Evolutionary conservation across 768 basidiomycete genomes (phyloP), one percentile per base, ranked within the genome.

Genomic region (Dioszegia hungarica): DNA sequence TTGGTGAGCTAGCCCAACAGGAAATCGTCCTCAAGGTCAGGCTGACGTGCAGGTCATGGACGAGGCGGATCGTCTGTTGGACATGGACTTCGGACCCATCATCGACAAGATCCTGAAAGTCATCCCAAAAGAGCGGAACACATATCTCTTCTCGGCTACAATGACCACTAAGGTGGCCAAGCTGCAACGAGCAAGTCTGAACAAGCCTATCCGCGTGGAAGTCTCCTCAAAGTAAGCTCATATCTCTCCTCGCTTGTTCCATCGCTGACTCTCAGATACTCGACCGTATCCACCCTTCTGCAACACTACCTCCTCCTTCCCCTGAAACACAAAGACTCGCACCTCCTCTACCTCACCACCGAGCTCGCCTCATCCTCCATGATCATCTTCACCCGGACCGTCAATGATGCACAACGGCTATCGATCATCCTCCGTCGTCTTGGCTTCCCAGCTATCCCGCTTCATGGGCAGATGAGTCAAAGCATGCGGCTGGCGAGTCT

Each of bases 111-210:
- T 99, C 68, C 82, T 99, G 33, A 94, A 93, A 77, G 84, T 90
- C 36, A 86, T 99, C 61, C 95, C 94, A 20, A 89, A 85, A 69
- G 93, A 97, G 66, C 84, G 95, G 11, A 89, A 87, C 28, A 99
- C 95, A 2, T 97, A 91, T 72, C 82, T 99, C 1, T 99, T 92
- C 79, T 97, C 94, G 12, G 95, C 94, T 5, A 98, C 94, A 20
- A 98, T 99, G 94, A 94, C 95, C 11, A 91, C 90, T 14, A 98
- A 97, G 78, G 91, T 99, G 3, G 90, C 89, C 11, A 97, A 97
- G 77, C 80, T 99, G 11, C 94, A 98, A 74, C 79, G 94, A 51
- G 93, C 95, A 29, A 92, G 90, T 80, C 79, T 98, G 70, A 83
- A 84, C 29, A 92, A 94, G 71, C 95, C 95, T n/a, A 84, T 93